Evolutionary conservation across 202 grass and related monocot species (phyloP), one percentile per base, ranked within the genome.

Genomic region (Panicum virgatum): DNA sequence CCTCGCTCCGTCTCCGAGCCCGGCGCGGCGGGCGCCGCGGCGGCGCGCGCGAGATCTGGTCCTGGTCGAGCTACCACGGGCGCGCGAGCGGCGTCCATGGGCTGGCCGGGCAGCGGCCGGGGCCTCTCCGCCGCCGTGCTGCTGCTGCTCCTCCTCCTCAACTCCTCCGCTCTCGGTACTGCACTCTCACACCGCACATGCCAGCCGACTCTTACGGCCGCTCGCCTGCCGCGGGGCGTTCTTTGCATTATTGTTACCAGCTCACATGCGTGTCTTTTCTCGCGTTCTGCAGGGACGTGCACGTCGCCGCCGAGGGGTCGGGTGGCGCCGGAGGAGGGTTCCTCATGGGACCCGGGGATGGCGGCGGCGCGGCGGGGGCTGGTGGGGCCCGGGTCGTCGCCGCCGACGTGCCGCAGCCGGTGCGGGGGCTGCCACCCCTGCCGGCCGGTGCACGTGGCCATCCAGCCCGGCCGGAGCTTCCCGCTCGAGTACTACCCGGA

Each of bases 401-500:
- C 94, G 79, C 94, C 92, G 77, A 92, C 90, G 22, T 97, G 94
- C 86, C 88, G 61, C 26, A 93, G 80, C 66, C 86, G 92, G 22
- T 97, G 94, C 80, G 90, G 88, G 0, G 77, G 83, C 2, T 97
- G 94, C 86, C 62, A 39, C 81, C 94, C 94, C 2, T 97, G 94
- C 84, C 74, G 61, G 22, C 86, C 94, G 4, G 90, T 94, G 52
- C 94, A 92, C 80, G 94, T 97, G 18, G 85, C 90, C 73, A 92
- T 97, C 66, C 90, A 97, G 75, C 90, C 92, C 7, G 92, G 89
- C 65, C 75, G 58, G 30, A 83, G 56, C 83, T 73, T 83, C 75
- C 86, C 70, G 9, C 81, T 90, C 69, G 94, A 97, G 90, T 97
- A 97, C 88, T 97, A 97, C 81, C 94, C 94, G 23, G 91, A 94